phyloP scores from a whole-genome alignment of 2,329 filamentous ascomycete genomes.

The Botrytis porri region DNA sequence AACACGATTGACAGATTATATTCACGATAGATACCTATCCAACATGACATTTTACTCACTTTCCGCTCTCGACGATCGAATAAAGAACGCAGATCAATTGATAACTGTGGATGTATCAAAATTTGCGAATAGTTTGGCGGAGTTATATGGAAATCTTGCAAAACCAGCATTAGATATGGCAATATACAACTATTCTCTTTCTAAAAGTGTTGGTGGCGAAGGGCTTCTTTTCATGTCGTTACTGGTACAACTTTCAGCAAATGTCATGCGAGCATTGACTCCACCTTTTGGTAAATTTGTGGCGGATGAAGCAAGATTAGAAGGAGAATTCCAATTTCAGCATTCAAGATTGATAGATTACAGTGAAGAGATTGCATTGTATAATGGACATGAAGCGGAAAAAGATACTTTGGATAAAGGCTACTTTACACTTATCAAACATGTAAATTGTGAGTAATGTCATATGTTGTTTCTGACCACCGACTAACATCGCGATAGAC shows the following conservation, averaged over 20 bases:
- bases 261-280: constrained; percentile 88
- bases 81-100: constrained; percentile 97
- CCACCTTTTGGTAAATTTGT: constrained; percentile 98
- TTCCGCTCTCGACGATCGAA: constrained; percentile 90
- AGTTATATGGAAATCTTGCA: constrained; percentile 93
- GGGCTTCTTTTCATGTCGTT: constrained; percentile 94
- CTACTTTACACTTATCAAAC: constrained; percentile 98
- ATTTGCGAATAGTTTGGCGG: constrained; percentile 91
- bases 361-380: constrained; percentile 90
- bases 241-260: constrained; percentile 85
- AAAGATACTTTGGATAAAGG: constrained; percentile 97
- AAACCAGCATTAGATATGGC: constrained; percentile 94
- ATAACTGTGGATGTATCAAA: constrained; percentile 96
- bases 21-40: constrained; percentile 94
- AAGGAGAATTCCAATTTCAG: constrained; percentile 95
- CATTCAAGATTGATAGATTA: constrained; percentile 95
- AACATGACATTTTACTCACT: constrained; percentile 98
- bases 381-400: constrained; percentile 87
- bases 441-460: constrained; percentile 65
- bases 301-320: constrained; percentile 88
- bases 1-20: constrained; percentile 86
- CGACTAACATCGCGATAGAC: constrained; percentile 45
- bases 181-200: constrained; percentile 94
- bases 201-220: constrained; percentile 92
- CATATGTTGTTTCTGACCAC: neutral